Evolutionary conservation across 2,329 filamentous ascomycete species (phyloP), one percentile per base, ranked within the genome.

Genomic region (Taxawa tesnikishii): DNA sequence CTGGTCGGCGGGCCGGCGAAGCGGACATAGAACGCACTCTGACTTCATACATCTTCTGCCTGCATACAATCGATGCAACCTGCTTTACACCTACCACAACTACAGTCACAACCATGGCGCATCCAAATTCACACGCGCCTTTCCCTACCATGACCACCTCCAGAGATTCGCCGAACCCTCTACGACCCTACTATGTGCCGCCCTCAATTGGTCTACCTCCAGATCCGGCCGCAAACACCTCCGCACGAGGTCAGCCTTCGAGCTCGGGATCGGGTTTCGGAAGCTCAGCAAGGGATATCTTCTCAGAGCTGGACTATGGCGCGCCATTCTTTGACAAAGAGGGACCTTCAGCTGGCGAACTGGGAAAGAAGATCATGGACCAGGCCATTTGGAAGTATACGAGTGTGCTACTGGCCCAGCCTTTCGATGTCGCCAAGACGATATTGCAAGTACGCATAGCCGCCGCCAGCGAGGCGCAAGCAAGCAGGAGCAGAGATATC

Each of bases 401-500:
- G 10, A 84, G 79, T 36, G 78, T 94, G 15, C 58, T 96, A 49
- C 77, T 94, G 53, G 81, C 84, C 33, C 90, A 98, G 59, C 90
- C 90, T 10, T 96, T 98, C 55, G 90, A 96, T 64, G 87, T 94
- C 36, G 85, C 88, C 50, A 96, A 94, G 68, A 90, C 79, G 10
- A 73, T 96, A 34, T 62, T 98, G 45, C 90, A 98, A 59, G 75
- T 85, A 31, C 74, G 73, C 41, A 59, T 72, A 32, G 63, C 63
- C 23, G 53, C 56, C 7, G 56, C 31, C n/a, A 19, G 28, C 19
- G 30, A 37, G 15, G 30, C 27, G 15, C 29, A 37, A n/a, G 28
- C 17, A 23, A 23, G 19, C 8, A 8, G 8, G n/a, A n/a, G 19
- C 8, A n/a, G n/a, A 23, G 19, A 23, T n/a, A 23, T 23, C 8